phyloP scores from a whole-genome alignment of 129 eudicot genomes.

The Pulicaria dysenterica region DNA sequence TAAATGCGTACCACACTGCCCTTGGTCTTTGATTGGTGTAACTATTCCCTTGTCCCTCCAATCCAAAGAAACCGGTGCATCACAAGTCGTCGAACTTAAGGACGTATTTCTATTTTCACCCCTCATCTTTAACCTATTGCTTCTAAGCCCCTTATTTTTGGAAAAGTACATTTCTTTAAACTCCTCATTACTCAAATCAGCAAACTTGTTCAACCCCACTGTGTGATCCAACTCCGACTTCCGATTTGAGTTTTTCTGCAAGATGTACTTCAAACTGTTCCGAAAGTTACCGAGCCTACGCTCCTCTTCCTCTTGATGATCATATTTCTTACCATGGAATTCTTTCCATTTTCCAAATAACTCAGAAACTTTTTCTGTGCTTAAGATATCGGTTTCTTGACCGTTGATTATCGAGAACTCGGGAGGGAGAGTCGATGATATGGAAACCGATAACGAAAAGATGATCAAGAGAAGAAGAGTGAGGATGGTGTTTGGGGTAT shows the following conservation, averaged over 20 bases:
- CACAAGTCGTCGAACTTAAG: constrained; percentile 36
- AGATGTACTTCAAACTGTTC: constrained; percentile 44
- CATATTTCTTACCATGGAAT: constrained; percentile 52
- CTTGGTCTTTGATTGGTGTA: constrained; percentile 67
- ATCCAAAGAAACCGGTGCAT: constrained; percentile 61
- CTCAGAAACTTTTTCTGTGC: constrained; percentile 40
- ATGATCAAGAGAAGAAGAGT: constrained; percentile 35
- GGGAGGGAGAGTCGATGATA: constrained; percentile 28
- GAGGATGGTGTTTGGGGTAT: constrained; percentile 26
- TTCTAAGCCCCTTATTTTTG: constrained; percentile 40
- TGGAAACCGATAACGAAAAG: constrained; percentile 17
- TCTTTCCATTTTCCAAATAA: constrained; percentile 57
- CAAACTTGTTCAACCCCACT: constrained; percentile 63
- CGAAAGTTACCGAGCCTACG: constrained; percentile 48
- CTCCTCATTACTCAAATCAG: constrained; percentile 74
- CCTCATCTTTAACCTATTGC: constrained; percentile 15
- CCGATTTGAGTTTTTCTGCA: constrained; percentile 48
- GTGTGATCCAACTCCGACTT: constrained; percentile 35
- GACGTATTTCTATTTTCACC: constrained; percentile 13
- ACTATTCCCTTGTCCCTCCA: constrained; percentile 65
- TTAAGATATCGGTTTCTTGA: constrained; percentile 33
- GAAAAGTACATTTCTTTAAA: constrained; percentile 42
- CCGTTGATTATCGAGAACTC: constrained; percentile 41
- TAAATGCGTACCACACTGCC: constrained; percentile 55
- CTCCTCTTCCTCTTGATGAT: constrained; percentile 41